Conservation (phyloP, 2,329 filamentous ascomycete species). For the Helotiales sp. region DNA sequence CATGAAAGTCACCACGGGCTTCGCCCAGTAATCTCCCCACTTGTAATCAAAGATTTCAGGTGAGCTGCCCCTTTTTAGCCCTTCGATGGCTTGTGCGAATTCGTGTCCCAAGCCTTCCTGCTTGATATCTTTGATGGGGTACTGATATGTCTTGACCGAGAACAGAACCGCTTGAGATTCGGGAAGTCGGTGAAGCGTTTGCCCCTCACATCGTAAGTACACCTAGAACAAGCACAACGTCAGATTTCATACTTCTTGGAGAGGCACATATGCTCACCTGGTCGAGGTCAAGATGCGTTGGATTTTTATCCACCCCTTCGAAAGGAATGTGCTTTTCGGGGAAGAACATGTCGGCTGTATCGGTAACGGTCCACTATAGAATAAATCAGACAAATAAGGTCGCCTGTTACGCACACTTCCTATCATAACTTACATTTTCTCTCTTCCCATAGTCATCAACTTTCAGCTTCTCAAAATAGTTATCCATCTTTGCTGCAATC, state of each 20-base stretch:
- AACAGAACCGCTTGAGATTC: not conserved
- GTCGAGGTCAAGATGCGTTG: not conserved
- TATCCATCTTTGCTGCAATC: not conserved
- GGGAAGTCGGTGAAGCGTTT: not conserved
- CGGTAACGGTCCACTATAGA: not conserved
- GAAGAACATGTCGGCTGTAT: not conserved
- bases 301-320: not conserved
- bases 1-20: not conserved
- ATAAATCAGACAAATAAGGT: not conserved
- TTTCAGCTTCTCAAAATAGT: not conserved
- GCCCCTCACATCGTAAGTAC: not conserved
- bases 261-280: not conserved
- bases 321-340: not conserved
- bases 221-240: not conserved
- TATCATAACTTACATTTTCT: not conserved
- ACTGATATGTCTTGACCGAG: not conserved
- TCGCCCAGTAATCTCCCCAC: not conserved
- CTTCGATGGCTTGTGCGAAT: not conserved
- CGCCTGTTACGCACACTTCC: not conserved
- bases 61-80: not conserved
- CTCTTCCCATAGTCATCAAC: not conserved
- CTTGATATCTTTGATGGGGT: not conserved
- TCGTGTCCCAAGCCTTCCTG: not conserved
- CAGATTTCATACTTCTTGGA: not conserved
- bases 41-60: not conserved